A percentile compares a stretch with the other conserved stretches of the same genome.
These are phyloP conservation scores for Pythium folliculosum DNA, from an alignment of 352 stramenopile genomes.

Conservation along the genomic window DNA sequence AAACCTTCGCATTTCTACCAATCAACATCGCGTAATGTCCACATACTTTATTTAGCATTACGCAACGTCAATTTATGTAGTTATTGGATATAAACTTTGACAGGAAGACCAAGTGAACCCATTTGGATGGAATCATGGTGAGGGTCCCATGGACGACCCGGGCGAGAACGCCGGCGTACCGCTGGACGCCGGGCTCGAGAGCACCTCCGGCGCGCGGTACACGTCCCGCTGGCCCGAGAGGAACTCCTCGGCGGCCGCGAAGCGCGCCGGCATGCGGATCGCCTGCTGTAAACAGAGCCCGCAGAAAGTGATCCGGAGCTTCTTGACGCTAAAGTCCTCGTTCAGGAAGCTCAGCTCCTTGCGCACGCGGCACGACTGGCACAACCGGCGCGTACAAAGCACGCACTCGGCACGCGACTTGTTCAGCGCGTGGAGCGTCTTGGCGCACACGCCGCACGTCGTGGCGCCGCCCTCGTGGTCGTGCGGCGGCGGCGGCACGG, in stretches of 20 bases:
- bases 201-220: constrained; percentile 8
- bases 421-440: constrained; percentile 14
- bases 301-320: constrained; percentile 19
- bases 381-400: constrained; percentile 15
- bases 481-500: background rate
- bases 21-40: background rate
- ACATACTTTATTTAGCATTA: background rate
- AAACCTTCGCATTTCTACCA: constrained; percentile 6
- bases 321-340: constrained; percentile 4
- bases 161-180: too few species aligned
- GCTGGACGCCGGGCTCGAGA: too few species aligned
- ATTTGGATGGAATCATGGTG: too few species aligned
- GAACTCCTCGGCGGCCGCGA: constrained; percentile 17
- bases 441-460: constrained; percentile 9
- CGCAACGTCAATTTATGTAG: background rate
- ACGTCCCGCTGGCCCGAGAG: constrained; percentile 14
- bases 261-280: constrained; percentile 12
- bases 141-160: background rate
- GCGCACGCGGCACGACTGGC: constrained; percentile 17
- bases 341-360: constrained; percentile 17
- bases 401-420: constrained; percentile 14
- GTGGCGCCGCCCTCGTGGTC: too few species aligned
- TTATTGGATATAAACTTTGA: background rate
- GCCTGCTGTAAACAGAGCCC: constrained; percentile 17
- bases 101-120: too few species aligned